phyloP scores from a whole-genome alignment of 2,329 filamentous ascomycete genomes.

The Monosporascus sp. region DNA sequence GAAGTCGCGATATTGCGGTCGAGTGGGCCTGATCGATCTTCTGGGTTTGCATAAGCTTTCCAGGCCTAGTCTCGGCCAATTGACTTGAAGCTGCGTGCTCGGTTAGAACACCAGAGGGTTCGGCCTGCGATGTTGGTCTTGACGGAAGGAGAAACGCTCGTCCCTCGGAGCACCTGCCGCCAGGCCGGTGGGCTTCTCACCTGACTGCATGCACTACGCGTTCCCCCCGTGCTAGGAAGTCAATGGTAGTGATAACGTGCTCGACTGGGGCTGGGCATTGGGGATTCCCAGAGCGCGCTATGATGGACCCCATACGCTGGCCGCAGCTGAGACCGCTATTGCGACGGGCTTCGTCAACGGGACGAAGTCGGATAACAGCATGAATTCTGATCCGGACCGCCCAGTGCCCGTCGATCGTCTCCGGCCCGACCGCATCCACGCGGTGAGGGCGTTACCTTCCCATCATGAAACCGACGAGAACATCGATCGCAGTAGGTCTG shows the following conservation, averaged over 20 bases:
- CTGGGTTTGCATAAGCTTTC: too few species aligned
- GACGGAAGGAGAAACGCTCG: slow-evolving; percentile 10
- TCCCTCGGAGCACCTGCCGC: slow-evolving; percentile 11
- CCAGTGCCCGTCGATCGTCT: slow-evolving; percentile 10
- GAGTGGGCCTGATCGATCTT: too few species aligned
- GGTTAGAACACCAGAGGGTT: slow-evolving; percentile 10
- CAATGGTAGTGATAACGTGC: slow-evolving; percentile 11
- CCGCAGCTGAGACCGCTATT: slow-evolving; percentile 10
- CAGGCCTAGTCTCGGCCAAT: too few species aligned
- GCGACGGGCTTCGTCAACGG: slow-evolving; percentile 12
- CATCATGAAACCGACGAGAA: slow-evolving; percentile 12
- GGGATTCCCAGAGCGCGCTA: slow-evolving; percentile 8
- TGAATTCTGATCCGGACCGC: not conserved
- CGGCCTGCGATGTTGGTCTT: slow-evolving; percentile 13
- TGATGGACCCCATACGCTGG: slow-evolving; percentile 12
- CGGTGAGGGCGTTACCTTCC: slow-evolving; percentile 14
- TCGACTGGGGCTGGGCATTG: slow-evolving; percentile 12
- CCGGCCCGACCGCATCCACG: slow-evolving; percentile 12
- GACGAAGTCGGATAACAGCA: slow-evolving; percentile 8
- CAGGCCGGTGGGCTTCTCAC: slow-evolving; percentile 4
- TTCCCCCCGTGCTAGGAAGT: slow-evolving; percentile 6
- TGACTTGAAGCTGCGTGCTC: too few species aligned
- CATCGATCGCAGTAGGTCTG: slow-evolving; percentile 12
- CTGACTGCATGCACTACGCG: slow-evolving; percentile 11
- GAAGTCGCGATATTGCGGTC: too few species aligned